phyloP scores from a whole-genome alignment of 2,329 filamentous ascomycete species.

The Decorospora gaudefroyi region DNA sequence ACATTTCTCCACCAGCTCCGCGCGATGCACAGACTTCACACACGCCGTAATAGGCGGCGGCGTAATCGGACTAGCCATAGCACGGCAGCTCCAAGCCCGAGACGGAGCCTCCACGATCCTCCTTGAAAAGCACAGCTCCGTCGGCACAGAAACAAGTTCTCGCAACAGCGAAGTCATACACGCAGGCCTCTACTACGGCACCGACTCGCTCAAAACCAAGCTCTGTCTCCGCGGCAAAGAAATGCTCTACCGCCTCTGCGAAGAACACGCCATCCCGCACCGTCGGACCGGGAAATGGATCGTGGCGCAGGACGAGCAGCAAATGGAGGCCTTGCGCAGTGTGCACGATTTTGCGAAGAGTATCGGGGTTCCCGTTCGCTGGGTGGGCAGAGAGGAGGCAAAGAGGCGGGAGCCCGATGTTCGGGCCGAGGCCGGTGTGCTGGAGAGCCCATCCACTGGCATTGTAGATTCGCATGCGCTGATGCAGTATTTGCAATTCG shows the following conservation, averaged over 20 bases:
- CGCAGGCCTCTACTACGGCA: constrained; percentile 88
- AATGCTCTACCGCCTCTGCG: constrained; percentile 79
- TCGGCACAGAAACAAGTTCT: constrained; percentile 85
- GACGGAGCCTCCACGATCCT: constrained; percentile 70
- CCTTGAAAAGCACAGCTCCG: constrained; percentile 74
- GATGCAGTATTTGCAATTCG: constrained; percentile 78
- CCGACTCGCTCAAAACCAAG: constrained; percentile 73
- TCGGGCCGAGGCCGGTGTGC: constrained; percentile 68
- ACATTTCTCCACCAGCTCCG: constrained; percentile 35
- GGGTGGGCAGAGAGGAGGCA: constrained; percentile 68
- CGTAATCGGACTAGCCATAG: constrained; percentile 79
- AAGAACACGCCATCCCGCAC: constrained; percentile 67
- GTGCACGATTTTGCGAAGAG: constrained; percentile 59
- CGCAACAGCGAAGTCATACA: constrained; percentile 97
- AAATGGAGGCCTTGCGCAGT: constrained; percentile 66
- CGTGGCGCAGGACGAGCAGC: constrained; percentile 76
- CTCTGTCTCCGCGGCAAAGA: constrained; percentile 79
- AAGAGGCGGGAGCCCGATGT: constrained; percentile 72
- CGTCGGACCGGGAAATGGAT: constrained; percentile 89
- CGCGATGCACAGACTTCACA: constrained; percentile 62
- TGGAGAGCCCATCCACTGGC: constrained; percentile 85
- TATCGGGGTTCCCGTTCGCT: constrained; percentile 73
- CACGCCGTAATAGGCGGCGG: constrained; percentile 71
- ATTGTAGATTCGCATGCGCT: constrained; percentile 86
- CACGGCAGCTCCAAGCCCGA: constrained; percentile 68